phyloP scores from a whole-genome alignment of 73 alveolate species.

The Effrenium voratum region DNA sequence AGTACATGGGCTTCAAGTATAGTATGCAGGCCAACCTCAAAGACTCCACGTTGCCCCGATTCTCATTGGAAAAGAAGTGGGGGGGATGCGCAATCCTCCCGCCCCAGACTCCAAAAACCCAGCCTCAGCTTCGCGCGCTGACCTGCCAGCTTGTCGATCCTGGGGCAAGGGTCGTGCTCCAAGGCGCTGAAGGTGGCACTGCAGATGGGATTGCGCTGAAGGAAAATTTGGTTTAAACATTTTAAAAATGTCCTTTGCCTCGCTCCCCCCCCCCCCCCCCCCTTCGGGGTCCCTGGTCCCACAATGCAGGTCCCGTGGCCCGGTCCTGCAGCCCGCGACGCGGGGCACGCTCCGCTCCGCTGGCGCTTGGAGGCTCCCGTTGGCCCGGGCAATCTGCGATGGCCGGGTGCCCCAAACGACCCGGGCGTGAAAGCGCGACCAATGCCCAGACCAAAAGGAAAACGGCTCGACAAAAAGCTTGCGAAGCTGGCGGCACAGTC shows the following conservation, averaged over 20 bases:
- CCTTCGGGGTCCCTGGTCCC: too few relatives aligned
- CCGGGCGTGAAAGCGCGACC: background rate
- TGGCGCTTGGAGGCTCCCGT: conserved; percentile 88
- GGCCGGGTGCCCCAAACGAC: background rate
- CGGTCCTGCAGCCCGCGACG: conserved; percentile 45
- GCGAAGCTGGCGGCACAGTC: background rate
- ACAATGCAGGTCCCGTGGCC: too few relatives aligned
- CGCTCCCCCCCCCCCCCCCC: too few relatives aligned
- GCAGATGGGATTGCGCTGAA: too few relatives aligned
- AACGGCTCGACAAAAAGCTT: too few relatives aligned
- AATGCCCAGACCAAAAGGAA: background rate
- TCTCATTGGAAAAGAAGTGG: too few relatives aligned
- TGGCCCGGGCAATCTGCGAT: conserved; percentile 58
- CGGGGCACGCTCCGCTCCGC: conserved; percentile 45
- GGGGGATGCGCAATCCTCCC: too few relatives aligned
- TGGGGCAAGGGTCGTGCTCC: background rate
- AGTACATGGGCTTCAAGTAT: too few relatives aligned
- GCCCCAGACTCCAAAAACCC: too few relatives aligned
- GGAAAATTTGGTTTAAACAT: background rate
- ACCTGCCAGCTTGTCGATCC: conserved; percentile 57
- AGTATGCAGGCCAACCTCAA: too few relatives aligned
- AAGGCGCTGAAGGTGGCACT: too few relatives aligned
- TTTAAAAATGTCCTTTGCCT: background rate
- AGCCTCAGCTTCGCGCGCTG: conserved; percentile 82
- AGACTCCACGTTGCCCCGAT: too few relatives aligned